These are phyloP conservation scores for Gossypium raimondii DNA, from an alignment of 345 rosid genomes.

Conservation along the genomic window DNA sequence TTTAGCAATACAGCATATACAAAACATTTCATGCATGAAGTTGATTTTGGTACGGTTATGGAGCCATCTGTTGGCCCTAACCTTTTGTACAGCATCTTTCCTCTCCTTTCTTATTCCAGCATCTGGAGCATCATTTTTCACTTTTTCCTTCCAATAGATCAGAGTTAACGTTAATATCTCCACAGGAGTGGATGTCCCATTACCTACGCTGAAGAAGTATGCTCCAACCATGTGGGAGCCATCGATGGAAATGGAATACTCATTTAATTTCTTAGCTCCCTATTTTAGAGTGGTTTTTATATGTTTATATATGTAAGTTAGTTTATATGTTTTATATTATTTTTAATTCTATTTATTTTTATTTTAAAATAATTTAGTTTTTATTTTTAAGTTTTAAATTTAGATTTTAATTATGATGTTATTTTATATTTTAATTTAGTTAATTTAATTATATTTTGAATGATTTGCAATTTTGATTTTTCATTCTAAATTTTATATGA, in stretches of 20 bases:
- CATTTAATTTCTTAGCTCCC: too few relatives aligned
- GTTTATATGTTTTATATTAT: too few relatives aligned
- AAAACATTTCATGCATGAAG: neutral
- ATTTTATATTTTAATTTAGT: too few relatives aligned
- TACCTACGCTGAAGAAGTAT: slow-evolving; percentile 41
- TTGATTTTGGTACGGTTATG: neutral
- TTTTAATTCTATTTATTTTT: too few relatives aligned
- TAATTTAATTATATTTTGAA: too few relatives aligned
- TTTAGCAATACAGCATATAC: neutral
- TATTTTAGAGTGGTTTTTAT: too few relatives aligned
- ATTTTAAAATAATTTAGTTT: too few relatives aligned
- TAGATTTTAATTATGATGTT: too few relatives aligned
- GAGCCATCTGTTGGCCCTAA: neutral
- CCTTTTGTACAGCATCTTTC: slow-evolving; percentile 1
- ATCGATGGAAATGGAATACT: slow-evolving; percentile 33
- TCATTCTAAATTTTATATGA: too few relatives aligned
- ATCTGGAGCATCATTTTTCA: neutral
- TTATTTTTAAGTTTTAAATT: too few relatives aligned
- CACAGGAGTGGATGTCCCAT: slow-evolving; percentile 75
- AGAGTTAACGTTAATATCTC: slow-evolving; percentile 16
- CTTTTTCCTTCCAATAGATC: slow-evolving; percentile 7
- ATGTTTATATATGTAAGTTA: too few relatives aligned
- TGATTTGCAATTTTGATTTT: too few relatives aligned
- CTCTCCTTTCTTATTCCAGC: neutral
- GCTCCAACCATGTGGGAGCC: slow-evolving; percentile 58